Conservation (phyloP, 257 asterid species). For the Solanum bulbocastanum region DNA sequence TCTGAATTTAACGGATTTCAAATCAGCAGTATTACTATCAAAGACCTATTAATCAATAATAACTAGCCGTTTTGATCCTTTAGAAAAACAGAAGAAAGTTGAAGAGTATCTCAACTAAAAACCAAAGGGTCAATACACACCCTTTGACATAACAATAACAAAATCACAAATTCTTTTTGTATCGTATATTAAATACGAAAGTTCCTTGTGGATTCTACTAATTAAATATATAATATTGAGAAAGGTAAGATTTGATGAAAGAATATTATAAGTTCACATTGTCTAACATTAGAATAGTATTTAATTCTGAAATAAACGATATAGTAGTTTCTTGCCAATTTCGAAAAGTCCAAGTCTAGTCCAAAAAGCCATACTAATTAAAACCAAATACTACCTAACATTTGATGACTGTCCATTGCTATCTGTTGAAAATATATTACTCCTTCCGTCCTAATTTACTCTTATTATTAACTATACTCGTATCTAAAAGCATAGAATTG, state of each 20-base stretch:
- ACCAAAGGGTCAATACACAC: not conserved
- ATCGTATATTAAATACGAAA: not conserved
- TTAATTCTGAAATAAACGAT: no score
- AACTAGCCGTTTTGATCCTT: no score
- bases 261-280: not conserved
- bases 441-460: not conserved
- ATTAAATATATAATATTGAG: not conserved
- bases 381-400: not conserved
- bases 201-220: not conserved
- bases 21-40: no score
- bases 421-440: not conserved
- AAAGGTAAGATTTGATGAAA: not conserved
- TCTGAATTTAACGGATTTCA: no score
- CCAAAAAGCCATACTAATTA: not conserved
- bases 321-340: not conserved
- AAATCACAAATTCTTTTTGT: not conserved
- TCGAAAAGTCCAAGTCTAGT: not conserved
- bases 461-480: no score
- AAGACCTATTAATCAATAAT: no score
- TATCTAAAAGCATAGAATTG: not conserved
- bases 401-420: not conserved
- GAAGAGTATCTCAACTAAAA: no score
- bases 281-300: no score
- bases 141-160: not conserved
- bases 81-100: no score